These are phyloP conservation scores for Pisolithus albus DNA, from an alignment of 768 basidiomycete genomes.

Conservation along the genomic window DNA sequence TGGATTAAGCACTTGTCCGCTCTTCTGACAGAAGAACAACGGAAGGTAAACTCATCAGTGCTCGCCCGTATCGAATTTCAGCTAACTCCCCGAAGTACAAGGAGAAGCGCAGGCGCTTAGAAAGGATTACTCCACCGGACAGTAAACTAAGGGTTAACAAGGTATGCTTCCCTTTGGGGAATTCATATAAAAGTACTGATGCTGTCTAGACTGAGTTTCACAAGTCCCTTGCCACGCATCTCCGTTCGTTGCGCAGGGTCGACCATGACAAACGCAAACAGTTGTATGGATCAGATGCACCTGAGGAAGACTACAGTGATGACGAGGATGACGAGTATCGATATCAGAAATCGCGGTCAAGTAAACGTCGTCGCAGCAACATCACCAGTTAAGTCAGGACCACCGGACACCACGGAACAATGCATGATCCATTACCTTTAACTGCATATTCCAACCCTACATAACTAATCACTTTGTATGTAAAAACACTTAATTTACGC, in stretches of 20 bases:
- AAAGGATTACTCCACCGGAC: constrained; percentile 37
- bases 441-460: constrained; percentile 18
- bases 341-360: constrained; percentile 23
- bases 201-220: constrained; percentile 57
- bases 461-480: constrained; percentile 14
- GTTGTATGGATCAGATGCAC: constrained; percentile 34
- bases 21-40: constrained; percentile 58
- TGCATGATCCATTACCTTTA: constrained; percentile 18
- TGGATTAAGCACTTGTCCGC: constrained; percentile 65
- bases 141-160: constrained; percentile 49
- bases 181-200: neutral
- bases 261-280: constrained; percentile 47
- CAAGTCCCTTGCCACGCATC: constrained; percentile 49
- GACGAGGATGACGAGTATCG: constrained; percentile 27
- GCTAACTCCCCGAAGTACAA: constrained; percentile 40
- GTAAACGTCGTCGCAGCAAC: constrained; percentile 25
- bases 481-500: constrained; percentile 1
- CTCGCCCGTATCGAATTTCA: constrained; percentile 5
- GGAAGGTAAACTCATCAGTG: constrained; percentile 44
- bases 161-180: constrained; percentile 32
- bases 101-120: constrained; percentile 51
- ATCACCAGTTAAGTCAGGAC: constrained; percentile 13
- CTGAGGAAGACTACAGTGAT: constrained; percentile 31
- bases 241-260: constrained; percentile 55
- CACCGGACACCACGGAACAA: constrained; percentile 11